A percentile compares a stretch with the other conserved stretches of the same genome.
phyloP scores from a whole-genome alignment of 179 eudicot species.

The Vitellaria paradoxa region DNA sequence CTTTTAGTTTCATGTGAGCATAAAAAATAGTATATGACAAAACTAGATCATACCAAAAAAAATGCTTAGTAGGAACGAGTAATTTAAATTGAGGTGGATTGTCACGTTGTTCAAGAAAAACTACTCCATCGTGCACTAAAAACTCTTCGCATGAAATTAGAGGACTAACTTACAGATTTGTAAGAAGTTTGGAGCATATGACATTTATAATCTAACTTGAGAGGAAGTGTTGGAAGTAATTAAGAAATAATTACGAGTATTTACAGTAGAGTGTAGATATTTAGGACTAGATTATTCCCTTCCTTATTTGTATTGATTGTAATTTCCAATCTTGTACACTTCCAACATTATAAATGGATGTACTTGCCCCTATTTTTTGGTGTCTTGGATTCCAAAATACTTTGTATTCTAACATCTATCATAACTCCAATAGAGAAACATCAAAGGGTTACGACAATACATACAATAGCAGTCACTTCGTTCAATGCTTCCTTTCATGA shows the following conservation, averaged over 20 bases:
- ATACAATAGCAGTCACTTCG: constrained; percentile 81
- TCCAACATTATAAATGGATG: not conserved
- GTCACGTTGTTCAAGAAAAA: too few species aligned
- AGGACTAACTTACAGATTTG: too few species aligned
- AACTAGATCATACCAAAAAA: not conserved
- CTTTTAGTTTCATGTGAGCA: not conserved
- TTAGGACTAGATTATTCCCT: too few species aligned
- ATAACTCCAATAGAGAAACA: too few species aligned
- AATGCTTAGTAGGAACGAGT: not conserved
- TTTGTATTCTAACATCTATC: too few species aligned
- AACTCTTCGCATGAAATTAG: not conserved
- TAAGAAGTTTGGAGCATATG: too few species aligned
- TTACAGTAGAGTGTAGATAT: too few species aligned
- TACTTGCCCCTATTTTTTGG: not conserved
- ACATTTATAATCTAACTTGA: too few species aligned
- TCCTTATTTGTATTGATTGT: not conserved
- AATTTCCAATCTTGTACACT: not conserved
- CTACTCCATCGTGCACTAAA: not conserved
- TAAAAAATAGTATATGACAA: not conserved
- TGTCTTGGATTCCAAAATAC: too few species aligned
- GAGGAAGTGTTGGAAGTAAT: too few species aligned
- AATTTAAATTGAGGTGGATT: too few species aligned
- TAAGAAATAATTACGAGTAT: too few species aligned
- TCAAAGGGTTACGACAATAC: constrained; percentile 20
- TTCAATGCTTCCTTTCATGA: constrained; percentile 67